Evolutionary conservation across 2,329 filamentous ascomycete genomes (phyloP), one percentile per base, ranked within the genome.

Genomic region (Sphaceloma murrayae): DNA sequence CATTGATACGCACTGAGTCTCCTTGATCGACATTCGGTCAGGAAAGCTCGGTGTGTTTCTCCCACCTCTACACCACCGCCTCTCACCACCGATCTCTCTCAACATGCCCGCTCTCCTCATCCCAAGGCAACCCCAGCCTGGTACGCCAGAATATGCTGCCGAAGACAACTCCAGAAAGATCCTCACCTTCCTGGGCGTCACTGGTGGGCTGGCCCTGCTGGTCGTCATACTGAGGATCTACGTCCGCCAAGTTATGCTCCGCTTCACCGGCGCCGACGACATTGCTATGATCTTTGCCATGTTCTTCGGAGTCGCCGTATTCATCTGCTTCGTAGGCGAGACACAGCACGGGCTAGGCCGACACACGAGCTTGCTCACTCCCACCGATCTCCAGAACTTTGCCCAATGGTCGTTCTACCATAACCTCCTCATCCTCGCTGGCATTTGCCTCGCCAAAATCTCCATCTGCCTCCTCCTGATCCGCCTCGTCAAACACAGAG

Each of bases 251-350:
- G 52, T 55, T 8, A 64, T 74, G 55, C 61, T 75, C 33, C 67
- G 64, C 17, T 67, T 66, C 19, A 59, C 69, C 33, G 70, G 71
- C 2, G 51, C 60, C 17, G 73, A 76, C 58, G 72, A 74, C 52
- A 67, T 60, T 47, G 49, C 66, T 2, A 72, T 73, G 52, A 39
- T 66, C 1, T 46, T 56, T 3, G 63, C 68, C 3, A 59, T 62
- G 57, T 59, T 70, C 10, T 49, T 56, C 48, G 56, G 53, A 6
- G 43, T 61, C 9, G 51, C 24, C 2, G 52, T 55, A 1, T 61
- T 63, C 29, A 59, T 58, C 5, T 70, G 65, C 46, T 71, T 73
- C 47, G 55, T 67, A 5, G 56, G 65, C 11, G 65, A 72, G 50
- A 58, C 60, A 1, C 52, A 63, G 3, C 57, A 68, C 46, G 72